Conservation (phyloP, 495 filamentous ascomycete species). For the Antarctomyces pellizariae region DNA sequence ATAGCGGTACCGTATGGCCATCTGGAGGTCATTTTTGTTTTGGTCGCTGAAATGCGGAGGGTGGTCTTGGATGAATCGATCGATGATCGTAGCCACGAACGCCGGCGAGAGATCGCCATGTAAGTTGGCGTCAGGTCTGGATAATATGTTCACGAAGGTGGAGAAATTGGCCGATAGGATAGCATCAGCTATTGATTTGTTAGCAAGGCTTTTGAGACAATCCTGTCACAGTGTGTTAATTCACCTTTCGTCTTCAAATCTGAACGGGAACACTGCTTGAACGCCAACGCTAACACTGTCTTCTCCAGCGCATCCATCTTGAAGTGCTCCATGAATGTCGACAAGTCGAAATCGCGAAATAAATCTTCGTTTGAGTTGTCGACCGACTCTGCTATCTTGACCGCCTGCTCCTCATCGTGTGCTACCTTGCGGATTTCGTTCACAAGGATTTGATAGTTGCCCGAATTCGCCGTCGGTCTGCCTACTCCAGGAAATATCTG, state of each 20-base stretch:
- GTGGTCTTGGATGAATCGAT: constrained; percentile 59
- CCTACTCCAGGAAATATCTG: constrained; percentile 62
- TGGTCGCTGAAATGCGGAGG: constrained; percentile 61
- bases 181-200: constrained; percentile 41
- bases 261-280: constrained; percentile 50
- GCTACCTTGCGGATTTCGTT: constrained; percentile 69
- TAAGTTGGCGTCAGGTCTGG: constrained; percentile 27
- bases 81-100: constrained; percentile 54
- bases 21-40: constrained; percentile 39
- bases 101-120: constrained; percentile 35
- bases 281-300: constrained; percentile 70
- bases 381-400: constrained; percentile 80
- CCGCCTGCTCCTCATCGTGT: constrained; percentile 54
- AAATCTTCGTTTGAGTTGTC: constrained; percentile 65
- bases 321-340: constrained; percentile 83
- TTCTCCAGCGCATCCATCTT: constrained; percentile 71
- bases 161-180: constrained; percentile 53
- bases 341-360: constrained; percentile 82
- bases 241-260: constrained; percentile 81
- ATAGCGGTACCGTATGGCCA: constrained; percentile 46
- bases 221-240: constrained; percentile 9
- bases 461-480: constrained; percentile 44
- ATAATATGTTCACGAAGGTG: constrained; percentile 50
- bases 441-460: constrained; percentile 59
- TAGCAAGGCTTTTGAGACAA: constrained; percentile 12